Conservation (phyloP, 2,329 filamentous ascomycete species). For the Calonectria henricotiae region DNA sequence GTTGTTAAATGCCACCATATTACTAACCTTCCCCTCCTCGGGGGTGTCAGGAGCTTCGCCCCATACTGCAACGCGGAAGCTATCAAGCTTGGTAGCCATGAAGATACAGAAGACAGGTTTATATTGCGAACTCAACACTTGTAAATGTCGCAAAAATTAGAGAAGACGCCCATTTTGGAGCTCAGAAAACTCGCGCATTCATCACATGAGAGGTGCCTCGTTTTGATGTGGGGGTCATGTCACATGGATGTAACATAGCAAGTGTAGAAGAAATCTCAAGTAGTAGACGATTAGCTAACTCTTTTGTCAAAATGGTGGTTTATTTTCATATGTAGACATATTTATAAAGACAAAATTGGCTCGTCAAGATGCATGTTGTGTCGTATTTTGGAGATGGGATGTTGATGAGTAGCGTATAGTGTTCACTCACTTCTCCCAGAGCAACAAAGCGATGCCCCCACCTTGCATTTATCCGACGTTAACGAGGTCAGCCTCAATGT, state of each 20-base stretch:
- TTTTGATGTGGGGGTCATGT: background rate
- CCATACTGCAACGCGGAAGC: constrained; percentile 41
- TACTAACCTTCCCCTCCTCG: constrained; percentile 39
- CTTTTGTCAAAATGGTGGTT: too few relatives aligned
- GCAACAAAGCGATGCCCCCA: too few relatives aligned
- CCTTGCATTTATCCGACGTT: too few relatives aligned
- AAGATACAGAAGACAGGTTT: background rate
- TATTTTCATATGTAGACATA: too few relatives aligned
- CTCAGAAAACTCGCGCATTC: background rate
- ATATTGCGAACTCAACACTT: background rate
- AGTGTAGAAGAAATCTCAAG: background rate
- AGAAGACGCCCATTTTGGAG: background rate
- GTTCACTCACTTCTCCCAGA: too few relatives aligned
- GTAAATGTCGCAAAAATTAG: background rate
- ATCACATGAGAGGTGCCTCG: background rate
- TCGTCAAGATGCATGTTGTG: too few relatives aligned
- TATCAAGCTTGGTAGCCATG: constrained; percentile 34
- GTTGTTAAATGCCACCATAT: background rate
- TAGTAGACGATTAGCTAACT: background rate
- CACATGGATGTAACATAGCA: background rate
- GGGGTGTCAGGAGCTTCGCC: constrained; percentile 39
- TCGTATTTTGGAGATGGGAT: too few relatives aligned
- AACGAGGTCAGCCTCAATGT: too few relatives aligned
- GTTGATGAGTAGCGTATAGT: too few relatives aligned
- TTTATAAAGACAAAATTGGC: too few relatives aligned